phyloP scores from a whole-genome alignment of 345 rosid genomes.

The Lumnitzera littorea region DNA sequence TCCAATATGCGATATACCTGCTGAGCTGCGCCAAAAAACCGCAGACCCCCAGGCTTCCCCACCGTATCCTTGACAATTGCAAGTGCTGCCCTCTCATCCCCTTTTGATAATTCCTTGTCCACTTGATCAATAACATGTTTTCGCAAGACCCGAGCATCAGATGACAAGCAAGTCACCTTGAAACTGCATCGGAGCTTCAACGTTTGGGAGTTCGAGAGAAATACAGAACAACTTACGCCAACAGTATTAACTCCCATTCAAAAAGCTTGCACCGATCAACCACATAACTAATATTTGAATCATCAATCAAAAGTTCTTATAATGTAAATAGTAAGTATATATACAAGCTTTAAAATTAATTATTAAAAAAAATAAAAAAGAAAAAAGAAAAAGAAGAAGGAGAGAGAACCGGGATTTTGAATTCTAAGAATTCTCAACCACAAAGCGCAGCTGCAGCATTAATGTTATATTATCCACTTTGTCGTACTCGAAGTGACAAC shows the following conservation, averaged over 20 bases:
- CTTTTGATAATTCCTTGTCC: slow-evolving; percentile 61
- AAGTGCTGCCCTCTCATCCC: slow-evolving; percentile 75
- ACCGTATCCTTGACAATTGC: slow-evolving; percentile 59
- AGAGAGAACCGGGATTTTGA: too few species aligned
- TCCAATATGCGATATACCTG: slow-evolving; percentile 25
- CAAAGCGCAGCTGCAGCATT: too few species aligned
- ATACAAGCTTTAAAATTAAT: too few species aligned
- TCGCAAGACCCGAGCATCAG: slow-evolving; percentile 30
- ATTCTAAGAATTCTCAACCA: too few species aligned
- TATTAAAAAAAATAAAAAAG: too few species aligned
- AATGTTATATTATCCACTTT: too few species aligned
- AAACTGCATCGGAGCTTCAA: slow-evolving; percentile 4
- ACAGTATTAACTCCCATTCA: slow-evolving; percentile 25
- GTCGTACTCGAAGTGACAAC: too few species aligned
- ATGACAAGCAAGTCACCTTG: slow-evolving; percentile 28
- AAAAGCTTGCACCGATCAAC: slow-evolving; percentile 1
- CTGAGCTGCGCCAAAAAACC: slow-evolving; percentile 71
- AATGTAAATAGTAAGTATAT: too few species aligned
- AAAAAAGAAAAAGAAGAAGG: too few species aligned
- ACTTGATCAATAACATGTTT: slow-evolving; percentile 47
- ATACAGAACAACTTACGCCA: slow-evolving; percentile 15
- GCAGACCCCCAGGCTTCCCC: slow-evolving; percentile 72
- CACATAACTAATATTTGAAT: neutral
- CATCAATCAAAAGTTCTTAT: too few species aligned
- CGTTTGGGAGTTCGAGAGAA: slow-evolving; percentile 17